Percentiles rank a stretch among this genome's conserved stretches.
Conservation (phyloP, 2,329 filamentous ascomycete genomes). For the Neurospora crassa region DNA sequence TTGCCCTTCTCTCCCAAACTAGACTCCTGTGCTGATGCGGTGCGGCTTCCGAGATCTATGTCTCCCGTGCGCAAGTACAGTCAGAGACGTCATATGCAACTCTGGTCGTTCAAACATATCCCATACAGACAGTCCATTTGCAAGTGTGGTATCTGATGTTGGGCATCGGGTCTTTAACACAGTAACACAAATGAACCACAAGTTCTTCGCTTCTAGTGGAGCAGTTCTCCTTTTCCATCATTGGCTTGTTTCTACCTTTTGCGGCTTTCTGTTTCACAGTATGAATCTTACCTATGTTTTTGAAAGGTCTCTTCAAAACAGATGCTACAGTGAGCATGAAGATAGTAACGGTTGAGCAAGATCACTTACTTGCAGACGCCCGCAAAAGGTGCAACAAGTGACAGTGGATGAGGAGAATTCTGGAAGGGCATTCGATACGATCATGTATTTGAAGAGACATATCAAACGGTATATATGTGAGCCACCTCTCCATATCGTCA, state of each 20-base stretch:
- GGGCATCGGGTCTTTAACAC: conserved; percentile 3
- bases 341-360: background rate
- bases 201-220: background rate
- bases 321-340: background rate
- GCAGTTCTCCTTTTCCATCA: background rate
- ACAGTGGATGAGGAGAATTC: background rate
- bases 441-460: background rate
- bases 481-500: background rate
- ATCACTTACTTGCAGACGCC: background rate
- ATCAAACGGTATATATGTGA: background rate
- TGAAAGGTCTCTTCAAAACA: background rate
- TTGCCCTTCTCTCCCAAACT: background rate
- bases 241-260: background rate
- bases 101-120: background rate
- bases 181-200: background rate
- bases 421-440: background rate
- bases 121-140: background rate
- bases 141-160: background rate
- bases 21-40: background rate
- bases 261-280: background rate
- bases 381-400: background rate
- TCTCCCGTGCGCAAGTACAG: background rate
- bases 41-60: background rate
- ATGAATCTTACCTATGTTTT: background rate
- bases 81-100: background rate